Evolutionary conservation across 768 basidiomycete species (phyloP), one percentile per base, ranked within the genome.

Genomic region (Hydnomerulius pinastri): DNA sequence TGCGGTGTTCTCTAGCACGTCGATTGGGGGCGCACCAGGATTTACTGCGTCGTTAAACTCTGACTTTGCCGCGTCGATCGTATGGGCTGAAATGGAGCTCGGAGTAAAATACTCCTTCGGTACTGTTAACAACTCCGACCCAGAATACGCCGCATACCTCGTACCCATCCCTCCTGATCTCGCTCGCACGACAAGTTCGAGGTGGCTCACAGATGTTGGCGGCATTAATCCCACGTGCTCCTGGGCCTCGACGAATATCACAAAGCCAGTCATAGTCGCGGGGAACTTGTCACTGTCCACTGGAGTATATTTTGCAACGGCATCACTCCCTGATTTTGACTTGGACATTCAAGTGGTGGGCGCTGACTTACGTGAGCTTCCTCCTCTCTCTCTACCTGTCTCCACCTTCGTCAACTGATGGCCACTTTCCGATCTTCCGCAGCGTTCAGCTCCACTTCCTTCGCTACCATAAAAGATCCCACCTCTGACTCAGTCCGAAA

Each of bases 151-250:
- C 0, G 57, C 59, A 3, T 63, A 46, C 36, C 56, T 67, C 24
- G 53, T 43, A 0, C 65, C 65, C n/a, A 10, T 24, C 3, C 65
- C 65, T 17, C 24, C 55, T 23, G 25, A 59, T 29, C 37, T 67
- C 1, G 11, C 58, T 10, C 53, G 48, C 4, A 35, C 59, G 1
- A 62, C 53, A 12, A 54, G 18, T 6, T 59, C 66, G 18, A 61
- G 64, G 45, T 67, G 64, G 66, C 27, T 68, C 25, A 54, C 57
- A 17, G 65, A 67, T 41, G 64, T 68, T 13, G 52, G 60, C 4
- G 59, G 59, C 40, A 28, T 68, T 24, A 63, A 66, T 21, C 65
- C 65, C 1, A 40, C 43, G 4, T 67, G 65, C 40, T 59, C 55
- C n/a, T 67, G 63, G 64, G 49, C 64, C 23, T 47, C 54, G 11